Conservation (phyloP, 1,284 basidiomycete species). For the Puccinia novopanici region DNA sequence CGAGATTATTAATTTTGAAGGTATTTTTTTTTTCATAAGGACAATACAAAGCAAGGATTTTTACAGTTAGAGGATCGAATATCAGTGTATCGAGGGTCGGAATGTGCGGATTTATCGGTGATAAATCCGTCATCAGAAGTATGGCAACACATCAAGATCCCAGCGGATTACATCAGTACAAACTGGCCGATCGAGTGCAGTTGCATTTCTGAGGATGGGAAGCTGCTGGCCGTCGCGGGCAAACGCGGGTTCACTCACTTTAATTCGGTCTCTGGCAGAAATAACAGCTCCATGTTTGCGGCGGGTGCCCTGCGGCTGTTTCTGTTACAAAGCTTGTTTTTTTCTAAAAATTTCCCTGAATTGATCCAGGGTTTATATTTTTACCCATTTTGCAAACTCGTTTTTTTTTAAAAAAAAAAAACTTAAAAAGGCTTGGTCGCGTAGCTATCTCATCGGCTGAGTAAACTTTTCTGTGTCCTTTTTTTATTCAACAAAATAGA, state of each 20-base stretch:
- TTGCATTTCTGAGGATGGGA: slow-evolving; percentile 84
- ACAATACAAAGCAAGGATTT: slow-evolving; percentile 91
- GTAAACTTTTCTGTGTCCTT: not conserved
- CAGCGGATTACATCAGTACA: slow-evolving; percentile 78
- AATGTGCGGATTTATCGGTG: slow-evolving; percentile 95
- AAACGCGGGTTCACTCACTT: slow-evolving; percentile 89
- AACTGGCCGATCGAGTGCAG: slow-evolving; percentile 97
- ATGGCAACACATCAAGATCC: slow-evolving; percentile 94
- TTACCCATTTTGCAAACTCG: too few relatives aligned
- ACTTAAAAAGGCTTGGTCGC: too few relatives aligned
- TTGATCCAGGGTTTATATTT: too few relatives aligned
- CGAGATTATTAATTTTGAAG: not conserved
- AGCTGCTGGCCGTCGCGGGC: slow-evolving; percentile 89
- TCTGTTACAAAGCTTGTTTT: too few relatives aligned
- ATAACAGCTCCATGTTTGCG: too few relatives aligned
- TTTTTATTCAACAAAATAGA: slow-evolving; percentile 62
- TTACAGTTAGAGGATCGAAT: slow-evolving; percentile 92
- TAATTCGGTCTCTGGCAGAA: slow-evolving; percentile 85
- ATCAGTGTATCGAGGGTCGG: slow-evolving; percentile 91
- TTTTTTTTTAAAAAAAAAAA: not conserved
- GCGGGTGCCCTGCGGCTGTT: too few relatives aligned
- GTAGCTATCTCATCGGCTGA: too few relatives aligned
- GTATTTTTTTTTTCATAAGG: slow-evolving; percentile 60
- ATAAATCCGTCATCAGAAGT: slow-evolving; percentile 99
- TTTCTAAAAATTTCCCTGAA: too few relatives aligned